Evolutionary conservation across 176 grass and related monocot genomes (phyloP), one percentile per base, ranked within the genome.

Genomic region (Themeda triandra): DNA sequence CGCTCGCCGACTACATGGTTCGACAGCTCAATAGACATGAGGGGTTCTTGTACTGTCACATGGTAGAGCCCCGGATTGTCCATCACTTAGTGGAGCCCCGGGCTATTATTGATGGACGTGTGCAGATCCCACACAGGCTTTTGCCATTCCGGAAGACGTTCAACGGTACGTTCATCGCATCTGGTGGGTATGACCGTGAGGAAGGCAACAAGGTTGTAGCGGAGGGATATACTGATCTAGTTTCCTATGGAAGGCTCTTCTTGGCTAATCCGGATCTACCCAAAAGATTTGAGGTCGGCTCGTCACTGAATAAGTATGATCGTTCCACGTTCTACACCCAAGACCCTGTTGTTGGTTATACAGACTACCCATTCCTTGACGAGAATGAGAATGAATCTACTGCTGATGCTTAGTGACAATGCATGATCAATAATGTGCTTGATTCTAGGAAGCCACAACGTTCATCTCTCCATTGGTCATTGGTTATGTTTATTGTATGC

Each of bases 171-270:
- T 89, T 89, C 77, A 85, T 85, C 1, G 87, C 70, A 0, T 77
- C 76, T 0, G 82, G 87, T 0, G 87, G 82, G 9, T 89, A 85
- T 6, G 24, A 76, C 0, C 6, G 49, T 1, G 63, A 81, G 3
- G 87, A 89, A 63, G 87, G 82, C 15, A 85, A 85, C 19, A 76
- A 76, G 40, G 82, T 81, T 6, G 63, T 89, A 5, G 82, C 30
- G 0, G 51, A 85, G 0, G 63, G 82, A 13, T 89, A 89, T 6
- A 14, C 87, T 1, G 82, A 89, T 4, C 77, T 89, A 0, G 77
- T 89, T 4, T 70, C 82, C 0, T 89, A 85, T 0, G 87, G 77
- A 0, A 80, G 82, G 63, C n/a, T 76, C 5, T 89, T 85, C 72
- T 39, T 89, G 12, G 82, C 82, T 0, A 89, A 85, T 4, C 87